Evolutionary conservation across 1,139 yeast genomes (phyloP), one percentile per base, ranked within the genome.

Genomic region (Diutina mesorugosa): DNA sequence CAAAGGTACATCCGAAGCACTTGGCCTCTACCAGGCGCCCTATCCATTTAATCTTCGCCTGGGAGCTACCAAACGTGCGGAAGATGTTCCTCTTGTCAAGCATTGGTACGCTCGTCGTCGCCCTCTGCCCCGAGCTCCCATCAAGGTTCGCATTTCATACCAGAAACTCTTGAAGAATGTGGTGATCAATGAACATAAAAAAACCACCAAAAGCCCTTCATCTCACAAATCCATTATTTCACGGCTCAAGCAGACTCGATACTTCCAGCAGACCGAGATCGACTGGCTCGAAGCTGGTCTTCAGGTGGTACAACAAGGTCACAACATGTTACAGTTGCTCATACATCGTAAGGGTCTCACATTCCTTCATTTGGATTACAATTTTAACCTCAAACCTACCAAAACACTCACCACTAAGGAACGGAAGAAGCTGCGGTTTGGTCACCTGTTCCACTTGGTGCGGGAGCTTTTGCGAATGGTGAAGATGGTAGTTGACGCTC

Each of bases 281-380:
- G 99, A 93, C 68, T 95, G 99, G 99, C 95, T 93, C 1, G 99
- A 95, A 67, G 99, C 98, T 1, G 99, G 97, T 32, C 72, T 93
- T 57, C 99, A 93, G 69, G 83, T 95, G 1, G 88, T 97, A 65
- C 80, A 84, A 46, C 99, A 95, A 68, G 99, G 99, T 0, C 89
- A 86, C 68, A 91, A 90, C 63, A 91, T 93, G 96, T 77, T 95
- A 53, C 93, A 91, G 66, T 72, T 95, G 47, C 73, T 95, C 61
- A 90, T 95, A 54, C 99, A 95, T 68, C 81, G 91, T 65, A 86
- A 89, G 64, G 99, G 99, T 0, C 73, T 95, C 46, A 90, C 97
- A 0, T 95, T 90, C 66, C 73, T 95, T 59, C 99, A 95, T 72
- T 74, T 95, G 61, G 99, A 95, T 68, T 93, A 90, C 70, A 95